These are phyloP conservation scores for Debaryomyces sp. DNA, from an alignment of 1,139 yeast species.

Conservation along the genomic window DNA sequence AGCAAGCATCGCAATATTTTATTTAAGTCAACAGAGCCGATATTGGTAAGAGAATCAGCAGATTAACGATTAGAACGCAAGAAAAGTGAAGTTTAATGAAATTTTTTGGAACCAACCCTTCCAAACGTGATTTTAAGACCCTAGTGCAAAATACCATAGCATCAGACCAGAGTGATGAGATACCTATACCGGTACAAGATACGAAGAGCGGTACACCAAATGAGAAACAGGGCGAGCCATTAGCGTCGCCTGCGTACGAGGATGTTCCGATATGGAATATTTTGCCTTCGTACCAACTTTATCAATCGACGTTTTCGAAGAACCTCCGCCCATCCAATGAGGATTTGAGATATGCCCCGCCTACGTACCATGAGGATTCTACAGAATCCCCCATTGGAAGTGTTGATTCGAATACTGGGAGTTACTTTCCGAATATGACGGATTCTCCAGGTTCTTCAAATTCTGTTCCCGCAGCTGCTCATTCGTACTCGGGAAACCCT, in stretches of 20 bases:
- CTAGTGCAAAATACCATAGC: neutral
- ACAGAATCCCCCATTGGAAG: conserved; percentile 18
- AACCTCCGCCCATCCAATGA: conserved; percentile 38
- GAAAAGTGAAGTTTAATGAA: neutral
- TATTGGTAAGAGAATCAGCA: neutral
- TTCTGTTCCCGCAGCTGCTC: conserved; percentile 20
- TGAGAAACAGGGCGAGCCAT: neutral
- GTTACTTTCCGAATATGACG: conserved; percentile 21
- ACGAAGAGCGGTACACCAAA: neutral
- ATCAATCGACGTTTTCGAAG: conserved; percentile 42
- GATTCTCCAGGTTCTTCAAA: neutral
- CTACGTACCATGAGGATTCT: conserved; percentile 36
- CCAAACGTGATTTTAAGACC: neutral
- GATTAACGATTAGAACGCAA: neutral
- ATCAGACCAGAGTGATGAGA: neutral
- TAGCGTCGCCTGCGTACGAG: conserved; percentile 11
- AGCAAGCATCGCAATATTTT: neutral
- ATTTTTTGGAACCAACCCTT: conserved; percentile 1
- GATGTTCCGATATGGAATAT: conserved; percentile 38
- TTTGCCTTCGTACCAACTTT: conserved; percentile 47
- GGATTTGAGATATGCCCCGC: conserved; percentile 36
- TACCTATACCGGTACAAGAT: neutral
- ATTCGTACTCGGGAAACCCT: conserved; percentile 6
- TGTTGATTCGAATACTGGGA: conserved; percentile 13
- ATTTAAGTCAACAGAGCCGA: neutral